These are phyloP conservation scores for Boechera stricta DNA, from an alignment of 345 rosid genomes.

Conservation along the genomic window DNA sequence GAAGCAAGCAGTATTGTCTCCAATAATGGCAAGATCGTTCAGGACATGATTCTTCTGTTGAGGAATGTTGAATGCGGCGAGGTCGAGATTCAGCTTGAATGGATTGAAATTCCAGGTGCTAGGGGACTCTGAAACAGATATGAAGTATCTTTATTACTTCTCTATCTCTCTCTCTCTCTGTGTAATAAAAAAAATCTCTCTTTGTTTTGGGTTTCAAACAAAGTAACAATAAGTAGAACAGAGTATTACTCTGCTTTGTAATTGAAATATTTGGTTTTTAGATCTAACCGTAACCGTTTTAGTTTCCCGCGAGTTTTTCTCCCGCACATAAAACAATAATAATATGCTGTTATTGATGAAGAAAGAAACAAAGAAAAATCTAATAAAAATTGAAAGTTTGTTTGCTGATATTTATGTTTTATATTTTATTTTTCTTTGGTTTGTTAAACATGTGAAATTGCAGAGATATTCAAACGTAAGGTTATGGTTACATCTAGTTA, in stretches of 20 bases:
- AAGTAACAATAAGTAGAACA: conserved; percentile 5
- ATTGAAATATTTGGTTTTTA: conserved; percentile 21
- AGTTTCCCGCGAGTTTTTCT: conserved; percentile 37
- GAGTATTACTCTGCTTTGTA: conserved; percentile 34
- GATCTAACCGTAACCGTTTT: conserved; percentile 13
- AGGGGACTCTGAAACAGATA: conserved; percentile 37
- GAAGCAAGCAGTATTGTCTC: conserved; percentile 62
- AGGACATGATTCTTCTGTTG: conserved; percentile 62
- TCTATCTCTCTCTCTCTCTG: neutral
- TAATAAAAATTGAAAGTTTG: conserved; percentile 41
- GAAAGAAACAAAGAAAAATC: conserved; percentile 6
- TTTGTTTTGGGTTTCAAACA: conserved; percentile 3
- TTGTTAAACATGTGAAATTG: conserved; percentile 30
- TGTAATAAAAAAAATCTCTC: neutral
- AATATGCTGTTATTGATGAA: conserved; percentile 33
- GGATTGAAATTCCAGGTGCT: conserved; percentile 58
- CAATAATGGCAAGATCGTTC: conserved; percentile 56
- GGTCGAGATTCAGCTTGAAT: conserved; percentile 68
- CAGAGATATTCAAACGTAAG: conserved; percentile 47
- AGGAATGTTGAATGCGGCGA: conserved; percentile 67
- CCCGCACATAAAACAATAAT: conserved; percentile 11
- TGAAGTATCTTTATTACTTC: neutral
- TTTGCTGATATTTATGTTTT: conserved; percentile 8
- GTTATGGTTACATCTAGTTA: conserved; percentile 46
- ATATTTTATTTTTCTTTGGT: no score